These are phyloP conservation scores for Aspergillus udagawae DNA, from an alignment of 2,329 filamentous ascomycete genomes.

Conservation along the genomic window DNA sequence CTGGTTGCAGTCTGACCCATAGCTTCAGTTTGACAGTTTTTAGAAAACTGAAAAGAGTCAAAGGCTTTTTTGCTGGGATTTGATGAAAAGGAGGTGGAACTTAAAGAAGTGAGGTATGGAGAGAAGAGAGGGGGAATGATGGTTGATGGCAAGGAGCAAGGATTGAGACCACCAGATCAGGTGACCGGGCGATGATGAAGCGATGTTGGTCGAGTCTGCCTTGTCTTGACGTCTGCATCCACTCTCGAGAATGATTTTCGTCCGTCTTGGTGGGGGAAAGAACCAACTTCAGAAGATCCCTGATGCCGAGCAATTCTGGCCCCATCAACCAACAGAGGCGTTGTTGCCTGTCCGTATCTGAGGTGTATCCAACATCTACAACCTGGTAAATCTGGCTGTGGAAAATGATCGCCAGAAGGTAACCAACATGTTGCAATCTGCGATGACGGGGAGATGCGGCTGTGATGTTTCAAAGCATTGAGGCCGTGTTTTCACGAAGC, in stretches of 20 bases:
- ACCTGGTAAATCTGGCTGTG: neutral
- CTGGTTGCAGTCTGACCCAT: neutral
- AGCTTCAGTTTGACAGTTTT: neutral
- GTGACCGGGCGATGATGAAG: neutral
- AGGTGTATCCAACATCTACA: neutral
- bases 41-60: neutral
- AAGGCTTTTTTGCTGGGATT: neutral
- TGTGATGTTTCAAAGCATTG: neutral
- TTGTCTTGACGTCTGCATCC: neutral
- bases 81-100: neutral
- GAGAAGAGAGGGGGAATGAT: neutral
- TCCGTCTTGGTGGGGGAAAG: neutral
- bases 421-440: neutral
- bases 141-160: neutral
- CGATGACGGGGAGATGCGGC: neutral
- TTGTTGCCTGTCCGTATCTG: neutral
- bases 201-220: neutral
- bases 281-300: neutral
- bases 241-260: neutral
- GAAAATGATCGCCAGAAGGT: neutral
- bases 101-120: neutral
- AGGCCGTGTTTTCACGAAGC: too few relatives aligned
- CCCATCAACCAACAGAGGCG: neutral
- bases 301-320: neutral
- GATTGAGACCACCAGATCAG: neutral